These are phyloP conservation scores for Lipomyces orientalis DNA, from an alignment of 805 yeast genomes.

Conservation along the genomic window DNA sequence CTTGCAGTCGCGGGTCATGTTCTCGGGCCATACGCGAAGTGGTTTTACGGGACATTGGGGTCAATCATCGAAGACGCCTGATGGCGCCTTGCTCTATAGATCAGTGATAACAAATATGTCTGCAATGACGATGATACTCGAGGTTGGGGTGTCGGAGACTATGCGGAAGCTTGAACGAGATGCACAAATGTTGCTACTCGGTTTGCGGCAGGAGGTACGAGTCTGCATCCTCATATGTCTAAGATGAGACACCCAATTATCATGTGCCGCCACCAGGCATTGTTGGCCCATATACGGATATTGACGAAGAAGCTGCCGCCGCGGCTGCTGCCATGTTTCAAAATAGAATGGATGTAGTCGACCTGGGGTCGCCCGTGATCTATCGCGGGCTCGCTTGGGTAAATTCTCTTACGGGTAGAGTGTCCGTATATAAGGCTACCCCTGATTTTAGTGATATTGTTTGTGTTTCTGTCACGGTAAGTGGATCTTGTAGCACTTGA, in stretches of 20 bases:
- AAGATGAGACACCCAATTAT: neutral
- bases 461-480: neutral
- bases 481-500: neutral
- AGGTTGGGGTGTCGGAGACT: slow-evolving; percentile 6
- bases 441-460: slow-evolving; percentile 5
- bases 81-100: neutral
- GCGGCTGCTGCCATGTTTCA: neutral
- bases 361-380: neutral
- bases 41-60: neutral
- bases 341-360: neutral
- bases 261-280: neutral
- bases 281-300: neutral
- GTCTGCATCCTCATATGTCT: neutral
- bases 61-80: neutral
- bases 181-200: neutral
- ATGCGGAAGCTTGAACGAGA: slow-evolving; percentile 4
- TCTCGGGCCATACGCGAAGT: neutral
- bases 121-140: neutral
- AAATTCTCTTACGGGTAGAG: slow-evolving; percentile 2
- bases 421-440: neutral
- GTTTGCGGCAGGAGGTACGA: neutral
- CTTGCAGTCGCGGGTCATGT: neutral
- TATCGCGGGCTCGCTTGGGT: neutral
- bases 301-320: neutral
- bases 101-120: neutral